Evolutionary conservation across 768 basidiomycete genomes (phyloP).

Genomic region (Lentinula boryana): DNA sequence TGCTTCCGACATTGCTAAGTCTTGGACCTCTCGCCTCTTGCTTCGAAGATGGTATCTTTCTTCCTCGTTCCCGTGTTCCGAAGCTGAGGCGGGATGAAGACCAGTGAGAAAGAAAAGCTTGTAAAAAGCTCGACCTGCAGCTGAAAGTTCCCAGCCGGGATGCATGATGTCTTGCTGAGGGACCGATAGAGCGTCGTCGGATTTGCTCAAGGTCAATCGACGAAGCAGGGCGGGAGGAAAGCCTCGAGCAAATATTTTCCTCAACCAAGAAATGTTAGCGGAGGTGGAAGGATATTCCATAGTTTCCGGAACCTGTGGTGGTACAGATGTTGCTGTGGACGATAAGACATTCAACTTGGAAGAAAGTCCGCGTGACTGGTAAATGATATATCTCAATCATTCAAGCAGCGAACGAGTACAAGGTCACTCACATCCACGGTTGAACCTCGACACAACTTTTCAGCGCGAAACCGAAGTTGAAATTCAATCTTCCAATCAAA

Average conservation of each 20-base stretch:
- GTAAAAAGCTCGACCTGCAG: constrained; percentile 1
- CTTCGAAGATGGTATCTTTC: constrained; percentile 1
- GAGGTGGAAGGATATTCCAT: neutral
- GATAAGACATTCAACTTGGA: neutral
- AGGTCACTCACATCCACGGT: neutral
- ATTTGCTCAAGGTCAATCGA: neutral
- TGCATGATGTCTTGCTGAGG: neutral
- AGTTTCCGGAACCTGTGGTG: neutral
- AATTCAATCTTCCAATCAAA: constrained; percentile 2
- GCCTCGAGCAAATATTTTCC: neutral
- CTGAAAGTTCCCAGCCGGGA: constrained; percentile 1
- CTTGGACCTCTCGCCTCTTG: neutral
- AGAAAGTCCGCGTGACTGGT: neutral
- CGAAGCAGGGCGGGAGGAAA: neutral
- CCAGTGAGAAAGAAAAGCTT: neutral
- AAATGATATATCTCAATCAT: neutral
- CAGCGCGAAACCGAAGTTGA: neutral
- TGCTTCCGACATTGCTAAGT: neutral
- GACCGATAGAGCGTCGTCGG: neutral
- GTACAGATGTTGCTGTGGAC: neutral
- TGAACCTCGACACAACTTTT: neutral
- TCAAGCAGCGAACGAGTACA: neutral
- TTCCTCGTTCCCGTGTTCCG: neutral
- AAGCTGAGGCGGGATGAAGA: neutral
- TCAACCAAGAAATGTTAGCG: neutral